Evolutionary conservation across 441 rosid species (phyloP).

Genomic region (Arabidopsis hybrid): DNA sequence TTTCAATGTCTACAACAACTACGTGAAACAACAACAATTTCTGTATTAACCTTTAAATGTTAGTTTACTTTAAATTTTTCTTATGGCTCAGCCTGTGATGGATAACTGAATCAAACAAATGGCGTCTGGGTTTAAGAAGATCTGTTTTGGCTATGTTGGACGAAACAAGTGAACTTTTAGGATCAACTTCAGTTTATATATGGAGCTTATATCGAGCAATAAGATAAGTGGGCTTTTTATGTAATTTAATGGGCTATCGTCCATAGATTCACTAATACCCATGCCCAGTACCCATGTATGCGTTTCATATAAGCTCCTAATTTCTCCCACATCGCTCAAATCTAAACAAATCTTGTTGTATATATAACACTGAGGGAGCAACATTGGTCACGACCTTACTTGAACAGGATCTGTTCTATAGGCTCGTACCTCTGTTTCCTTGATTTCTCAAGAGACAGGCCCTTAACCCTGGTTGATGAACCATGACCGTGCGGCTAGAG

Average conservation of each 20-base stretch:
- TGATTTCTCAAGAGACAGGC: conserved; percentile 13
- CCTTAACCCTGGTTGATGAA: not conserved
- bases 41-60: not conserved
- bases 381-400: conserved; percentile 5
- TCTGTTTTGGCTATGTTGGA: too few relatives aligned
- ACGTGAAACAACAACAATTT: not conserved
- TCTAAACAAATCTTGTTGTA: rapidly evolving
- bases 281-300: not conserved
- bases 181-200: not conserved
- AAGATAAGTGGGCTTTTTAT: not conserved
- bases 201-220: not conserved
- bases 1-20: not conserved
- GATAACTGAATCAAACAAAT: not conserved
- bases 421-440: conserved; percentile 19
- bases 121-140: not conserved
- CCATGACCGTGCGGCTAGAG: not conserved
- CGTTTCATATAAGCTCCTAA: not conserved
- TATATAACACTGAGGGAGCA: not conserved
- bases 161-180: not conserved
- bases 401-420: conserved; percentile 21
- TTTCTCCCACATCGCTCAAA: not conserved
- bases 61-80: not conserved
- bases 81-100: not conserved
- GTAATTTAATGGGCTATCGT: not conserved
- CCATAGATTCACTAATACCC: not conserved